Conservation (phyloP, 148 eudicot species). For the Vaccinium vitisidaea region DNA sequence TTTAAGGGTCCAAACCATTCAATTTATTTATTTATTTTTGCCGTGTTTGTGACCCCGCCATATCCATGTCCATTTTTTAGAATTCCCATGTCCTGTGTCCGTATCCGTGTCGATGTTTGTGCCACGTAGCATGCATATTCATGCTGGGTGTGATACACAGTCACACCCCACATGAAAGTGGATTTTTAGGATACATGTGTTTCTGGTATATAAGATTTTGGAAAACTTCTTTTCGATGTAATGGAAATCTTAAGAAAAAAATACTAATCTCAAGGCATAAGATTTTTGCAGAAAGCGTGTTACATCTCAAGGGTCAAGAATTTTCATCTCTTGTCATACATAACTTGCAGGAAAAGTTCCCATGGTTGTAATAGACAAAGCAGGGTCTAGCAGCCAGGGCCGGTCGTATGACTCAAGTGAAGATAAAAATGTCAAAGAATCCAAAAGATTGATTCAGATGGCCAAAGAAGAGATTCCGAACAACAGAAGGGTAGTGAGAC, state of each 20-base stretch:
- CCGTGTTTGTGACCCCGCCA: too few relatives aligned
- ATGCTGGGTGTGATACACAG: background rate
- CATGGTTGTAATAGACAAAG: conserved; percentile 28
- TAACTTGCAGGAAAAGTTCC: conserved; percentile 16
- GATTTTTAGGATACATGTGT: background rate
- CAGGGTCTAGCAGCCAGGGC: conserved; percentile 10
- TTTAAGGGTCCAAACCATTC: too few relatives aligned
- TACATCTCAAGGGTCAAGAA: background rate
- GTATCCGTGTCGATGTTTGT: too few relatives aligned
- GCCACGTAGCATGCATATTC: too few relatives aligned
- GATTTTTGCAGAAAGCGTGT: background rate
- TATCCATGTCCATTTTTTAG: too few relatives aligned
- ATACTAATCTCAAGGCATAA: background rate
- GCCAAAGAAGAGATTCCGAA: background rate
- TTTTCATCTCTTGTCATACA: background rate
- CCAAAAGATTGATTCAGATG: background rate
- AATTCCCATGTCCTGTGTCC: too few relatives aligned
- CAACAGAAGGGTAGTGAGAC: background rate
- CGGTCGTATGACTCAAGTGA: conserved; percentile 1
- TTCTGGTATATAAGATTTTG: background rate
- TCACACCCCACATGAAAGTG: background rate
- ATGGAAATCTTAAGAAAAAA: too few relatives aligned
- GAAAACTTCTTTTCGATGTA: background rate
- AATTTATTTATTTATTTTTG: too few relatives aligned
- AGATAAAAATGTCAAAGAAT: background rate